Evolutionary conservation across 139 green algal species (phyloP).

Genomic region (Tetradesmus obliquus): DNA sequence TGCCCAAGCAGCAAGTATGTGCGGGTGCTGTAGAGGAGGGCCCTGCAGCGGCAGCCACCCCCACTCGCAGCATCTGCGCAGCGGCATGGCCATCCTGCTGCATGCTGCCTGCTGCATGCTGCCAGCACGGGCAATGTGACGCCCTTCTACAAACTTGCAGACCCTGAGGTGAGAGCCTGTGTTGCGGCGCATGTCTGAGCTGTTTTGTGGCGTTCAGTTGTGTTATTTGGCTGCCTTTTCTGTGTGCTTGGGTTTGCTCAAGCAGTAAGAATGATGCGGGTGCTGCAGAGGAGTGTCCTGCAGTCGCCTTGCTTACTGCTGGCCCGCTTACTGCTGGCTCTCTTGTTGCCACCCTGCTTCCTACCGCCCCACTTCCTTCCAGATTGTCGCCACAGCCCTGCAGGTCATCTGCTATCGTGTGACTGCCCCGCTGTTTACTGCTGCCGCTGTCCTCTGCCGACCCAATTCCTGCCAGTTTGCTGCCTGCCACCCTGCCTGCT

Average conservation of each 20-base stretch:
- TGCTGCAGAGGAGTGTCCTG: too few species aligned
- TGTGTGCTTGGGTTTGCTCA: background rate
- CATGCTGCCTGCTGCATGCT: background rate
- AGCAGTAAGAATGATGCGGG: background rate
- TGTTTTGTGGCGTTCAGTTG: background rate
- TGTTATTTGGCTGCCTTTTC: background rate
- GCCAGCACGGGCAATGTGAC: background rate
- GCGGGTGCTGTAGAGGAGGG: too few species aligned
- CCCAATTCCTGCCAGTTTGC: slow-evolving; percentile 29
- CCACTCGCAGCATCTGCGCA: slow-evolving; percentile 36
- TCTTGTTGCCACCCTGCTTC: too few species aligned
- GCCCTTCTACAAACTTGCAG: background rate
- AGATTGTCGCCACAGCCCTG: slow-evolving; percentile 65
- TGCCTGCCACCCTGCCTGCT: slow-evolving; percentile 39
- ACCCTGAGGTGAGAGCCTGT: background rate
- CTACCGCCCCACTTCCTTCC: background rate
- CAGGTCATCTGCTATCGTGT: slow-evolving; percentile 68
- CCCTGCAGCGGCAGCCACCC: background rate
- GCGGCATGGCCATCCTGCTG: slow-evolving; percentile 58
- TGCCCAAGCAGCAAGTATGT: background rate
- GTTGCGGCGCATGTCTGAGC: background rate
- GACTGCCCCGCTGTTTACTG: background rate
- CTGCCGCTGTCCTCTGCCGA: background rate
- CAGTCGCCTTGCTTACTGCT: too few species aligned
- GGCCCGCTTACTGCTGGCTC: background rate